Evolutionary conservation across 2,329 filamentous ascomycete genomes (phyloP).

Genomic region (Aspergillus pseudonomiae): DNA sequence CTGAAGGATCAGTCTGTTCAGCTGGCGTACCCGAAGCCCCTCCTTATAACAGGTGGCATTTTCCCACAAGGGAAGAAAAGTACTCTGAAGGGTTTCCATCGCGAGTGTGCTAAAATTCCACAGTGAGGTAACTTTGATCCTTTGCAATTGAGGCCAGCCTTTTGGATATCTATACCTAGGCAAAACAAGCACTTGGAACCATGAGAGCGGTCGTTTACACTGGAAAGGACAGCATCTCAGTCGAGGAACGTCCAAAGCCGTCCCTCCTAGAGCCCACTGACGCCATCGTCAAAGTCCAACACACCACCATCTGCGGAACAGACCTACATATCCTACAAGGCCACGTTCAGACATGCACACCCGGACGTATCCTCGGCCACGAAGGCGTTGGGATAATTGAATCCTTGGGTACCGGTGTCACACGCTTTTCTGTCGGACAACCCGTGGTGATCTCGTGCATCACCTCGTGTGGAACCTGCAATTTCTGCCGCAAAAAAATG

Average conservation of each 20-base stretch:
- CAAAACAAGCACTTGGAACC: background rate
- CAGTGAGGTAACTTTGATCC: background rate
- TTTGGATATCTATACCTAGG: background rate
- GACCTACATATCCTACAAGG: conserved; percentile 59
- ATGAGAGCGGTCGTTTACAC: conserved; percentile 52
- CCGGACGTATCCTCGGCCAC: conserved; percentile 55
- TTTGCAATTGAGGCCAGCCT: background rate
- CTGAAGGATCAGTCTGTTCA: background rate
- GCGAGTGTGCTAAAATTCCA: background rate
- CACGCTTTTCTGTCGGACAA: conserved; percentile 53
- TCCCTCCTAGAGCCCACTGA: conserved; percentile 46
- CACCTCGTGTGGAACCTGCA: conserved; percentile 54
- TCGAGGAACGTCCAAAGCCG: conserved; percentile 44
- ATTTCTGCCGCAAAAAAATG: conserved; percentile 57
- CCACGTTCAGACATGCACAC: conserved; percentile 51
- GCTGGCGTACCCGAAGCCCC: background rate
- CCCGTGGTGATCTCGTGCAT: conserved; percentile 58
- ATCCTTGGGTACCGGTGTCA: conserved; percentile 49
- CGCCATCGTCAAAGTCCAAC: conserved; percentile 51
- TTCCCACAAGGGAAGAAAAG: background rate
- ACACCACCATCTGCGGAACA: conserved; percentile 56
- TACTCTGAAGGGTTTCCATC: background rate
- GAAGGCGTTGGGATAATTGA: conserved; percentile 57
- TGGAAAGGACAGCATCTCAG: conserved; percentile 30
- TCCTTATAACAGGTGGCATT: background rate